Percentiles rank a stretch among this genome's conserved stretches.
Evolutionary conservation across 2,329 filamentous ascomycete genomes (phyloP).

Genomic region (Fusarium chaquense): DNA sequence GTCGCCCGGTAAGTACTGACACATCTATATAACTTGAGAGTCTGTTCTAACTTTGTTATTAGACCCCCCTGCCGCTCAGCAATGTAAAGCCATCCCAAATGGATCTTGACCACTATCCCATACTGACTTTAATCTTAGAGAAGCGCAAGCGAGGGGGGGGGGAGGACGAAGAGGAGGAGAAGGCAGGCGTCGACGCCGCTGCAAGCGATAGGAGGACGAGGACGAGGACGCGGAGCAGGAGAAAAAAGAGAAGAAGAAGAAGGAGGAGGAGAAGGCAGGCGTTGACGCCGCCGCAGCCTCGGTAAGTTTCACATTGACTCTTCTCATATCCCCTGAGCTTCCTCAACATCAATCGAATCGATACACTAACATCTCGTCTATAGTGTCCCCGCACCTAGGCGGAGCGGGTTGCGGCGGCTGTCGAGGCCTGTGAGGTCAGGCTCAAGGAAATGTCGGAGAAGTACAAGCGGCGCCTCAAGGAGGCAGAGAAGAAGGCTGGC

Average conservation of each 20-base stretch:
- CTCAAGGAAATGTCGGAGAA: no score
- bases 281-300: no score
- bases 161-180: not conserved
- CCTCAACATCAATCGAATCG: no score
- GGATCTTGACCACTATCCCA: not conserved
- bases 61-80: no score
- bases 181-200: not conserved
- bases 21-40: no score
- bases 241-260: not conserved
- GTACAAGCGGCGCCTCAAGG: no score
- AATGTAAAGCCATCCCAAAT: not conserved
- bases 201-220: not conserved
- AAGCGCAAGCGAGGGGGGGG: not conserved
- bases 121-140: not conserved
- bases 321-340: no score
- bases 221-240: no score
- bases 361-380: not conserved
- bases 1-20: no score
- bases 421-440: not conserved
- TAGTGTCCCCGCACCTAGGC: not conserved
- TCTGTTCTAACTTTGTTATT: no score
- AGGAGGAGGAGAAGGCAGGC: no score
- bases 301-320: not conserved
- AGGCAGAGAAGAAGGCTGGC: no score
- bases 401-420: not conserved